Percentiles rank a stretch among this genome's conserved stretches.
These are phyloP conservation scores for Lupinus albus DNA, from an alignment of 306 rosid species.

Conservation along the genomic window DNA sequence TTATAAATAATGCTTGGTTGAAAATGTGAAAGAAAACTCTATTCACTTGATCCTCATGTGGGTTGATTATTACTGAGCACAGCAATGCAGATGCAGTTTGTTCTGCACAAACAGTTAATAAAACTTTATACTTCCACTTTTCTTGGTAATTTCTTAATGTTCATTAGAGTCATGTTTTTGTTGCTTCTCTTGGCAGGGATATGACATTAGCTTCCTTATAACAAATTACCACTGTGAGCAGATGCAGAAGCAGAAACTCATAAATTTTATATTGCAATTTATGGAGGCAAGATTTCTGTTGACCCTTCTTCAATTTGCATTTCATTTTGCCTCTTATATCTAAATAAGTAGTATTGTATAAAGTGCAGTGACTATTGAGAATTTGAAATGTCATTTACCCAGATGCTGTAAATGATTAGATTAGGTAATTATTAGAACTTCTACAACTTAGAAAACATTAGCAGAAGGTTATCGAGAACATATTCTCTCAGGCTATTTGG, in stretches of 20 bases:
- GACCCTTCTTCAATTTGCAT: conserved; percentile 32
- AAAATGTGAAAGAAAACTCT: conserved; percentile 21
- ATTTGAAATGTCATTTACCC: conserved; percentile 22
- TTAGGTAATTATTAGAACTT: conserved; percentile 13
- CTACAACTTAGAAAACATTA: conserved; percentile 1
- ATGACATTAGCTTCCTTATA: conserved; percentile 94
- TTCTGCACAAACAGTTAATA: conserved; percentile 1
- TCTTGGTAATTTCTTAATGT: conserved; percentile 5
- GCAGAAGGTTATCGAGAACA: no score
- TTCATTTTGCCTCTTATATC: conserved; percentile 5
- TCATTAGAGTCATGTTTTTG: conserved; percentile 21
- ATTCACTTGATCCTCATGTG: neutral
- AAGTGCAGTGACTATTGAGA: neutral
- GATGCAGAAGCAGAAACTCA: conserved; percentile 94
- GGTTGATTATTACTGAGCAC: neutral
- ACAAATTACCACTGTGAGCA: conserved; percentile 96
- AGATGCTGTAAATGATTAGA: conserved; percentile 10
- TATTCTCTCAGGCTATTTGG: no score
- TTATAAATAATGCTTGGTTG: neutral
- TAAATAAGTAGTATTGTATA: conserved; percentile 1
- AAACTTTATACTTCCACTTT: neutral
- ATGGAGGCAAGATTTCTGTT: conserved; percentile 82
- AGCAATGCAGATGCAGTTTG: conserved; percentile 17
- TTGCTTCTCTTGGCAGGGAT: conserved; percentile 70
- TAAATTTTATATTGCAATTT: conserved; percentile 92